phyloP scores from a whole-genome alignment of 164 flowering plant genomes.

The Vitis riparia region DNA sequence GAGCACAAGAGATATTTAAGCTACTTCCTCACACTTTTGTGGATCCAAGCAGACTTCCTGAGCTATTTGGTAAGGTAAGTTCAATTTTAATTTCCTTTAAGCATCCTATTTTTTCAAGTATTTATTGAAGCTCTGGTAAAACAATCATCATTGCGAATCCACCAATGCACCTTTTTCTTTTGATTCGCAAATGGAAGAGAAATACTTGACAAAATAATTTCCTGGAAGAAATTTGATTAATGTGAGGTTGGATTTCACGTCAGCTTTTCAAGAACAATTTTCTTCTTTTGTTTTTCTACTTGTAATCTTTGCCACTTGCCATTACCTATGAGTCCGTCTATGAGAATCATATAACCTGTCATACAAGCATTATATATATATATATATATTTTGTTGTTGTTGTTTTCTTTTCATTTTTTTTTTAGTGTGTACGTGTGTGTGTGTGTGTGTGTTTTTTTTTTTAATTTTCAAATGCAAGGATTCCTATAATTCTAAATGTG shows the following conservation, averaged over 20 bases:
- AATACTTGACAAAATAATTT: too few relatives aligned
- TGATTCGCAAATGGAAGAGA: background rate
- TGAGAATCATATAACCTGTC: too few relatives aligned
- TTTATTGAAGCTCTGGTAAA: background rate
- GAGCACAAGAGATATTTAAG: slow-evolving; percentile 95
- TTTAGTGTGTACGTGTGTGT: too few relatives aligned
- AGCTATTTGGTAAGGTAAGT: slow-evolving; percentile 58
- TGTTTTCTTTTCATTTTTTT: too few relatives aligned
- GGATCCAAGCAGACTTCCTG: slow-evolving; percentile 76
- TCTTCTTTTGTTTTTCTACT: too few relatives aligned
- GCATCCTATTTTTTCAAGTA: background rate
- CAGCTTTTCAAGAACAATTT: too few relatives aligned
- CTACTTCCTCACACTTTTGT: slow-evolving; percentile 96
- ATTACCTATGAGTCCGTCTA: background rate
- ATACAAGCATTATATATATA: too few relatives aligned
- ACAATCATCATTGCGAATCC: background rate
- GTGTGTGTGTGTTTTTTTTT: too few relatives aligned
- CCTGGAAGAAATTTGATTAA: background rate
- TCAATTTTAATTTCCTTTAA: background rate
- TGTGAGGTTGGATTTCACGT: too few relatives aligned
- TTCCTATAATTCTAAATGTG: too few relatives aligned
- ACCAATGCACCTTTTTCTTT: background rate
- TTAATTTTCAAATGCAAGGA: too few relatives aligned
- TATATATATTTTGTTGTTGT: too few relatives aligned
- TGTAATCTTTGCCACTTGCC: background rate